Evolutionary conservation across 2,329 filamentous ascomycete genomes (phyloP).

Genomic region (Ascochyta fabae): DNA sequence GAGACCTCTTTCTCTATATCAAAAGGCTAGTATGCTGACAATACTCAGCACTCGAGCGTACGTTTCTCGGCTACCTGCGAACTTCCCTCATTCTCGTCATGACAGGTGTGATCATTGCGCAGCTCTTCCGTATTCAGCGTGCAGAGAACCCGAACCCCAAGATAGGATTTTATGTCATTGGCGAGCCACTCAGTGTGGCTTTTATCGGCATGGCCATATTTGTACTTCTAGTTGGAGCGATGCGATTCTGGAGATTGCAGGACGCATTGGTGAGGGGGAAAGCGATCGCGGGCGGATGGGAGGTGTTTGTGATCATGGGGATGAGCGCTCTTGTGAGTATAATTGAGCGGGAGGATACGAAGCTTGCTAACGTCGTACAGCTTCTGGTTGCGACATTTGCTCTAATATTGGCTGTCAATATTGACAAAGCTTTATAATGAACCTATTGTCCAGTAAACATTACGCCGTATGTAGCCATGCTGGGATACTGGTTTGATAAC

Average conservation of each 20-base stretch:
- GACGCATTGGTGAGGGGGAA: conserved; percentile 64
- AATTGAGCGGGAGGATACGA: neutral
- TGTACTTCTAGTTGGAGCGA: conserved; percentile 60
- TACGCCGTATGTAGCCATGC: neutral
- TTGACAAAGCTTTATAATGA: conserved; percentile 18
- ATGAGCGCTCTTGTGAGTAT: conserved; percentile 57
- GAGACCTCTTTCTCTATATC: conserved; percentile 15
- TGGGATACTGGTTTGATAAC: neutral
- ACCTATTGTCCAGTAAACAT: neutral
- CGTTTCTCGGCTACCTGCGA: conserved; percentile 75
- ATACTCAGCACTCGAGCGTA: conserved; percentile 71
- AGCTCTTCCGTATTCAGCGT: conserved; percentile 70
- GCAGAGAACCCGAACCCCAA: conserved; percentile 49
- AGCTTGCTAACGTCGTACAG: conserved; percentile 16
- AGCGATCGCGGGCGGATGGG: conserved; percentile 65
- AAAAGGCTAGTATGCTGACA: conserved; percentile 13
- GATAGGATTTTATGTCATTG: conserved; percentile 67
- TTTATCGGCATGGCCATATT: conserved; percentile 58
- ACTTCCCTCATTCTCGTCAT: conserved; percentile 74
- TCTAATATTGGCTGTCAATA: conserved; percentile 24
- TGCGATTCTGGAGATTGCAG: conserved; percentile 68
- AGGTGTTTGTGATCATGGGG: conserved; percentile 58
- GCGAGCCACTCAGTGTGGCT: conserved; percentile 63
- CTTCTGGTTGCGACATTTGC: conserved; percentile 27
- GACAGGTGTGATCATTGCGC: conserved; percentile 68